Evolutionary conservation across 2,329 filamentous ascomycete species (phyloP), one percentile per base, ranked within the genome.

Genomic region (Phialophora chinensis): DNA sequence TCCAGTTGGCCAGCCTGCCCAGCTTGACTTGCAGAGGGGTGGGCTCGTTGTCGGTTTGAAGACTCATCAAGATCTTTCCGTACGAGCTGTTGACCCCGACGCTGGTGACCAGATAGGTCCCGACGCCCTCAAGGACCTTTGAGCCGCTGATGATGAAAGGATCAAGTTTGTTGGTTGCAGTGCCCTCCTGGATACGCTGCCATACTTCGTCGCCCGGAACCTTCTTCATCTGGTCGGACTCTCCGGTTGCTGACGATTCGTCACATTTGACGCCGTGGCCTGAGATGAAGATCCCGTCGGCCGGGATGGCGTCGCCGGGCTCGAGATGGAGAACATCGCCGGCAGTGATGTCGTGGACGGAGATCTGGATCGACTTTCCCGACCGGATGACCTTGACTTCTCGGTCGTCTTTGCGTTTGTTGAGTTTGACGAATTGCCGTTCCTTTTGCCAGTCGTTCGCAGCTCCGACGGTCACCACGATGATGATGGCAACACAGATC

Each of bases 111-210:
- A 93, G 82, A 73, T 88, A 93, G 1, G 88, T 91, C 12, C 90
- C 90, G 8, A 92, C 86, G 53, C 90, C 90, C 75, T 92, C 90
- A 79, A 92, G 89, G 65, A 92, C 89, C 69, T 90, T 90, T 60
- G 88, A 85, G 35, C 90, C 93, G 33, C 93, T 97, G 72, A 96
- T 91, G 73, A 97, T 86, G 73, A 90, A 91, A 1, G 88, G 88
- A 67, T 91, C 88, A 3, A 89, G 78, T 56, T 87, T 85, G 66
- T 82, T 84, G 4, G 80, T 79, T 23, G 81, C 82, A 12, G 79
- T 81, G 17, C 86, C 82, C 8, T 83, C 80, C 57, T 85, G 79
- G 31, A 90, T 80, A 2, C 82, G 80, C 47, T 83, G 79, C 79
- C 84, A 87, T 44, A 87, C 87, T 67, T 87, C 84, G 20, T 87